Base-by-base conservation (phyloP, 1,284 basidiomycete genomes). In the Austroboletus niveus region DNA sequence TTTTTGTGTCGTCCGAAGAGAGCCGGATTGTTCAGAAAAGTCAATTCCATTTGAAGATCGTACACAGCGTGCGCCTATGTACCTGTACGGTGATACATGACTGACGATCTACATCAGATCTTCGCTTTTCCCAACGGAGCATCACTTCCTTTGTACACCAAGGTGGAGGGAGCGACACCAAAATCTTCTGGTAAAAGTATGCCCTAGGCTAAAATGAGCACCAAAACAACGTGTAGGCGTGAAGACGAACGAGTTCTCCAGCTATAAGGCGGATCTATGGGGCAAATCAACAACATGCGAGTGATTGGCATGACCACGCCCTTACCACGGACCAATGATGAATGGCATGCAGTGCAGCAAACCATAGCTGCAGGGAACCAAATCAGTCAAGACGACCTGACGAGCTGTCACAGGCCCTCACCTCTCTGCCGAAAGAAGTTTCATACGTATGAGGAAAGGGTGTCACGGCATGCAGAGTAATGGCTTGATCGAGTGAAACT, bases 251-350 rank as follows among this genome's bases (percentile, higher is more conserved):
- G 61, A 89, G 70, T 72, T 92, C 89, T 54, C 87, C 87, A 32
- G 87, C 84, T 57, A 92, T 85, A 15, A 90, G 85, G 48, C 89
- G 85, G 47, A 91, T 76, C 87, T 89, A 42, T 14, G 49, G 27
- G 15, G 35, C 12, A 45, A 29, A 49, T 59, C 41, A 61, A 52
- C 52, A 53, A 54, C 43, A 48, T 35, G 46, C 32, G 52, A 43
- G 47, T 20, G 40, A 48, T 14, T 15, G 31, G 34, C n/a, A 49
- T 32, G 30, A 44, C n/a, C 15, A 29, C 32, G 49, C 17, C 63
- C 78, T 60, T 63, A 89, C 86, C 86, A 90, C 89, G 15, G 87
- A 88, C 87, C 87, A 91, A 65, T 90, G 89, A 68, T 91, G 88
- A 35, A 92, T 85, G 42, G 89, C 89, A 65, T 93, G 90, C 29